Evolutionary conservation across 441 rosid genomes (phyloP).

Genomic region (Populus tomentosa): DNA sequence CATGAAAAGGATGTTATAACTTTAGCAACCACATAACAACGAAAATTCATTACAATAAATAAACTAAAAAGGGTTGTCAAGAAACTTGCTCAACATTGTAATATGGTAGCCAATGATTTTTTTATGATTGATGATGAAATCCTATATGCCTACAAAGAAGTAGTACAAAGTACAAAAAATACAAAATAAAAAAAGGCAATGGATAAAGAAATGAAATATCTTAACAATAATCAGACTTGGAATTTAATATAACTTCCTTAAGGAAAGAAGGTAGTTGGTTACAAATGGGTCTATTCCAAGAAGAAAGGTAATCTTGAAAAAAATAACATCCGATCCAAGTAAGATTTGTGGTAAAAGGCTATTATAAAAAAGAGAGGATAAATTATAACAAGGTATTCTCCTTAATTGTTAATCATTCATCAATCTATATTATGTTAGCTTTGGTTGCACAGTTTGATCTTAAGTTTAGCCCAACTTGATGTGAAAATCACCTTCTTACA

Average conservation of each 20-base stretch:
- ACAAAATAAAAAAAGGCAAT: neutral
- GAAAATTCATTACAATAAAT: neutral
- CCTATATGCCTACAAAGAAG: neutral
- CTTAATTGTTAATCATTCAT: neutral
- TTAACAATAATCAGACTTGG: neutral
- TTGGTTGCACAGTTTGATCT: neutral
- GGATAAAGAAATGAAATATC: neutral
- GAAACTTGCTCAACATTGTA: neutral
- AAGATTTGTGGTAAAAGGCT: neutral
- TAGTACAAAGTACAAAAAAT: neutral
- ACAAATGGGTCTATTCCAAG: neutral
- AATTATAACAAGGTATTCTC: neutral
- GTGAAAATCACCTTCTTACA: neutral
- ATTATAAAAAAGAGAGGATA: neutral
- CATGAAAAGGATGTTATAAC: neutral
- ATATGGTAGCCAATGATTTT: neutral
- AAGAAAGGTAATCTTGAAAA: neutral
- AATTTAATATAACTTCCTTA: neutral
- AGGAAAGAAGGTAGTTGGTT: neutral
- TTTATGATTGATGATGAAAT: neutral
- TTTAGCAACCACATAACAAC: neutral
- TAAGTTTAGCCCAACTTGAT: neutral
- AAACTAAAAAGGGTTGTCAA: neutral
- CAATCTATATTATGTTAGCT: neutral
- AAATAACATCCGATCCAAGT: neutral